These are phyloP conservation scores for Nitzschia sp. DNA, from an alignment of 108 stramenopile species.

Conservation along the genomic window DNA sequence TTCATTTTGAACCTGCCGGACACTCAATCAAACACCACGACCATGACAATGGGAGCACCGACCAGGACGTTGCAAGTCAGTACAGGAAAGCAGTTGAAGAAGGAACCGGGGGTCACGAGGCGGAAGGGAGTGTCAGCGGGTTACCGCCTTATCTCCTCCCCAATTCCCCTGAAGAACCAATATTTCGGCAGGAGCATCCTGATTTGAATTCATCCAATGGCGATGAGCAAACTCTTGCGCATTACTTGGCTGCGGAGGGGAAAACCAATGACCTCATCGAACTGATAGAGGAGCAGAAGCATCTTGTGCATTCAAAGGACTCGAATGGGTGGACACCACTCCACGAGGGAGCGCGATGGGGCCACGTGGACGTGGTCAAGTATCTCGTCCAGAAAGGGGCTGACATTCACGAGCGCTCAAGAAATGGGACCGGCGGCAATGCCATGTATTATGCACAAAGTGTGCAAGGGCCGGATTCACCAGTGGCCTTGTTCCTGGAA, in stretches of 20 bases:
- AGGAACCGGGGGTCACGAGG: constrained; percentile 42
- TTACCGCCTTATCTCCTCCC: constrained; percentile 27
- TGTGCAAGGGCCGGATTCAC: background rate
- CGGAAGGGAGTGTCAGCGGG: constrained; percentile 15
- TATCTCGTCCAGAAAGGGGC: constrained; percentile 52
- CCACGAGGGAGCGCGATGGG: constrained; percentile 36
- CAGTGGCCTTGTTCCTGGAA: background rate
- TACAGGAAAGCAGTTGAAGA: constrained; percentile 21
- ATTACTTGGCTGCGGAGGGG: background rate
- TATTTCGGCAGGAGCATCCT: constrained; percentile 50
- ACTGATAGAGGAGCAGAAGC: constrained; percentile 20
- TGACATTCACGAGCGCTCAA: constrained; percentile 40
- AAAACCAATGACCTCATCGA: constrained; percentile 3
- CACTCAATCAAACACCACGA: constrained; percentile 18
- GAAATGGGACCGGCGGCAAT: background rate
- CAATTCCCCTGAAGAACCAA: constrained; percentile 43
- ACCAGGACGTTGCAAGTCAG: constrained; percentile 43
- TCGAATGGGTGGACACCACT: constrained; percentile 9
- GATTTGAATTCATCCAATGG: constrained; percentile 17
- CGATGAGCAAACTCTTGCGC: constrained; percentile 31
- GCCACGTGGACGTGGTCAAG: constrained; percentile 38
- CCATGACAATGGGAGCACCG: background rate
- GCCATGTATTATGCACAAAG: constrained; percentile 15
- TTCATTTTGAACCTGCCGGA: constrained; percentile 86
- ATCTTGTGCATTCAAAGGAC: constrained; percentile 2